Percentiles rank a stretch among this genome's conserved stretches.
Evolutionary conservation across 345 rosid species (phyloP).

Genomic region (Eucalyptus urophylla): DNA sequence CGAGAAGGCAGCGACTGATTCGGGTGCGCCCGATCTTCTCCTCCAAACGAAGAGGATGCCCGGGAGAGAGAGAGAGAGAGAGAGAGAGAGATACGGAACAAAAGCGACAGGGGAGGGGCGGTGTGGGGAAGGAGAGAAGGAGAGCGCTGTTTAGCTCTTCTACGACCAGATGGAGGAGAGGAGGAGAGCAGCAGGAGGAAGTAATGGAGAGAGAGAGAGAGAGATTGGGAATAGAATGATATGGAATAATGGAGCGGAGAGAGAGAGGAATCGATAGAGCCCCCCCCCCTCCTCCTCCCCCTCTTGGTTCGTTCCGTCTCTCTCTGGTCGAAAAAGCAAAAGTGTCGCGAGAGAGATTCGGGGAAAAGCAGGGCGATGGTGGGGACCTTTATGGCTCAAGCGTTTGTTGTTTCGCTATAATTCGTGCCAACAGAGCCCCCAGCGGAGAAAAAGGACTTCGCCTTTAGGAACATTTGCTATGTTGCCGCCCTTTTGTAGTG

Average conservation of each 20-base stretch:
- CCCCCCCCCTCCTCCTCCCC: not conserved
- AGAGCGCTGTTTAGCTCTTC: not conserved
- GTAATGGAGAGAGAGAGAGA: not conserved
- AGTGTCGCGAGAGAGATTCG: not conserved
- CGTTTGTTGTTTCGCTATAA: not conserved
- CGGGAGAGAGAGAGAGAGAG: not conserved
- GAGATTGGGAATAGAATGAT: not conserved
- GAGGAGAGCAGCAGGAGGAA: not conserved
- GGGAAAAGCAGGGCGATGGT: not conserved
- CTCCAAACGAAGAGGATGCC: not conserved
- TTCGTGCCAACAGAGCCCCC: not conserved
- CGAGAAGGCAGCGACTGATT: not conserved
- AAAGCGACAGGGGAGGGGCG: not conserved
- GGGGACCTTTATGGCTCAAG: not conserved
- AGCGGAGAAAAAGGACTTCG: not conserved
- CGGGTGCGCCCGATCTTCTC: not conserved
- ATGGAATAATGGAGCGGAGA: not conserved
- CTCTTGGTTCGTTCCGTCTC: not conserved
- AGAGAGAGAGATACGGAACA: not conserved
- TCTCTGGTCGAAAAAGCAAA: not conserved
- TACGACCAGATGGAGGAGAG: not conserved
- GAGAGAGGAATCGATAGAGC: not conserved
- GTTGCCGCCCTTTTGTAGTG: not conserved
- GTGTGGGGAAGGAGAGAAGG: not conserved
- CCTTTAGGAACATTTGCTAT: not conserved